Evolutionary conservation across 1,139 yeast species (phyloP), one percentile per base, ranked within the genome.

Genomic region (Sugiyamaella sp.): DNA sequence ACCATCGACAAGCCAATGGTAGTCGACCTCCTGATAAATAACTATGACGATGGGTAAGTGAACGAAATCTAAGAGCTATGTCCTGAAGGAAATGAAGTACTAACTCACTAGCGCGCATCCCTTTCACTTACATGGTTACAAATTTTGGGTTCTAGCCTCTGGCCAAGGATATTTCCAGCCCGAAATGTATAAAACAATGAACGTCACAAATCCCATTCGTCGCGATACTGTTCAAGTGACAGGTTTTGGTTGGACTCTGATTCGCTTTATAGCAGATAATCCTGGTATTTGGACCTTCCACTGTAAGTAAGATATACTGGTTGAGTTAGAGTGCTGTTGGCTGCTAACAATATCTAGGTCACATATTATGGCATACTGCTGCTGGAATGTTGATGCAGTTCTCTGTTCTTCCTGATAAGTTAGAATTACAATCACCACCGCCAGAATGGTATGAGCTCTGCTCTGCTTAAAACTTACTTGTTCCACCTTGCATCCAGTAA

Each of bases 91-190:
- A 6, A 4, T 9, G 22, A 14, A 14, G 40, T 44, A 44, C 29
- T 40, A 43, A 14, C 40, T 40, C n/a, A 35, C 19, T 22, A 49
- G 53, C 72, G 81, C 81, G 58, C 96, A 89, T 71, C 96, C 97
- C n/a, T 88, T 90, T 84, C 97, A 89, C 69, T 74, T 89, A 62
- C 97, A 89, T 64, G 97, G 97, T 32, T 95, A 88, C 70, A 78
- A 76, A 57, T 87, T 89, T 78, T 95, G 89, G 77, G 76, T 87
- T 8, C 67, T 88, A 52, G 80, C 75, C 22, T 71, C 76, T 46
- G 75, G 74, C 39, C 70, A 70, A 43, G 79, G 75, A 1, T 72
- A 68, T 50, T 68, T 71, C 53, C 71, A 72, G 37, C 80, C 78
- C 55, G 75, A 75, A 49, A 73, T 73, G 40, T 80, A 76, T 66